phyloP scores from a whole-genome alignment of 495 filamentous ascomycete species.

The Durotheca rogersii region DNA sequence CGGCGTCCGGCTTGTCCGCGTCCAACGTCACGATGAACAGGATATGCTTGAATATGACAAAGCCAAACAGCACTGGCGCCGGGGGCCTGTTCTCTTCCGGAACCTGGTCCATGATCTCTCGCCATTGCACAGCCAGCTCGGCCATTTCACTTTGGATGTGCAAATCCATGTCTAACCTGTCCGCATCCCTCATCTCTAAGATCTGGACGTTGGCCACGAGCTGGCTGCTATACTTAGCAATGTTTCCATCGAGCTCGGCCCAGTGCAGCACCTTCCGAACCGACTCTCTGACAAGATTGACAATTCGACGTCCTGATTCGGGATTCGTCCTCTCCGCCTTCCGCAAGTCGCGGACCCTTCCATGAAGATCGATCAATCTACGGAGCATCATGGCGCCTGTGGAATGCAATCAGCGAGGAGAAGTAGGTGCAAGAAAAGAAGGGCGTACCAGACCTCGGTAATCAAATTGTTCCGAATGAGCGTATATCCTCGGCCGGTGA shows the following conservation, averaged over 20 bases:
- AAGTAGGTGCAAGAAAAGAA: too few relatives aligned
- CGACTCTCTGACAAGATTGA: slow-evolving; percentile 10
- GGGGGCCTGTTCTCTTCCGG: slow-evolving; percentile 3
- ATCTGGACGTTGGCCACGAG: slow-evolving; percentile 19
- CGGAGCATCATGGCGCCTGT: slow-evolving; percentile 30
- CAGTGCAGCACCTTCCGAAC: slow-evolving; percentile 21
- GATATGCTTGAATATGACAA: slow-evolving; percentile 35
- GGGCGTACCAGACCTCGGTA: slow-evolving; percentile 28
- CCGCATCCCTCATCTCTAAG: slow-evolving; percentile 14
- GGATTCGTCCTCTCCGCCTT: not conserved
- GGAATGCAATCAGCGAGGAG: slow-evolving; percentile 7
- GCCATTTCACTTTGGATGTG: slow-evolving; percentile 23
- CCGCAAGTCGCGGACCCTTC: slow-evolving; percentile 29
- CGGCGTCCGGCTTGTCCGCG: slow-evolving; percentile 19
- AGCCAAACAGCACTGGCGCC: slow-evolving; percentile 29
- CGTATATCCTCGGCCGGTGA: slow-evolving; percentile 31
- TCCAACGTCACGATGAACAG: slow-evolving; percentile 34
- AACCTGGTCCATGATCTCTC: not conserved
- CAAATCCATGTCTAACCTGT: slow-evolving; percentile 11
- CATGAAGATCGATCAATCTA: slow-evolving; percentile 28
- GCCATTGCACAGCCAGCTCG: slow-evolving; percentile 20
- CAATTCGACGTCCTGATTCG: slow-evolving; percentile 3
- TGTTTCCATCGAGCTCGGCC: slow-evolving; percentile 25
- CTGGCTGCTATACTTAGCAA: slow-evolving; percentile 10
- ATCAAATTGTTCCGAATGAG: slow-evolving; percentile 22